Conservation (phyloP, 2,329 filamentous ascomycete genomes). For the Apiospora marii region DNA sequence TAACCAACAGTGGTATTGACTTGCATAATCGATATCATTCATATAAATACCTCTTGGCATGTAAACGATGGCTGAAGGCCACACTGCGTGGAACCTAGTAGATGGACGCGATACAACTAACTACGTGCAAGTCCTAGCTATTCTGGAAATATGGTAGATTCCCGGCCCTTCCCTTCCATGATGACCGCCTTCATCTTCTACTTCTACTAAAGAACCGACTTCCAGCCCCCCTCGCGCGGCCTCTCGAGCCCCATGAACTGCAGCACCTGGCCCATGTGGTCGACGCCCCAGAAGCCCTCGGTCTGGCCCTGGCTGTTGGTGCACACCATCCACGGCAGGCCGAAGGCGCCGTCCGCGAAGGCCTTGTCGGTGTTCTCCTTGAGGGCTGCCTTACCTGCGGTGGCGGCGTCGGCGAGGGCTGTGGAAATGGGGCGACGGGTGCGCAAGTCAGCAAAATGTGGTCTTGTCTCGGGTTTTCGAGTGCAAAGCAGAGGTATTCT, state of each 20-base stretch:
- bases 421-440: neutral
- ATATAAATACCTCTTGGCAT: neutral
- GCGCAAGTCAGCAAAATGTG: neutral
- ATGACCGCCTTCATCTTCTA: neutral
- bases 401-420: constrained; percentile 39
- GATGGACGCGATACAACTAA: neutral
- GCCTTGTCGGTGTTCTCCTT: constrained; percentile 45
- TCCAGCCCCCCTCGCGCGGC: constrained; percentile 41
- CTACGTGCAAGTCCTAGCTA: neutral
- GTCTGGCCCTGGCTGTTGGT: constrained; percentile 41
- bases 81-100: neutral
- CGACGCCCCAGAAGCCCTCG: constrained; percentile 50
- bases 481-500: too few species aligned
- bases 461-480: neutral
- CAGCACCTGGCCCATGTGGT: constrained; percentile 47
- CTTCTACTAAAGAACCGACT: constrained; percentile 40
- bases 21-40: too few species aligned
- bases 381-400: constrained; percentile 42
- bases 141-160: neutral
- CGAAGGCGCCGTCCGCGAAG: constrained; percentile 47
- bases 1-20: neutral
- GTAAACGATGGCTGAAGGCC: neutral
- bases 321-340: constrained; percentile 49
- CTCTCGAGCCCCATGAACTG: constrained; percentile 45
- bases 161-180: neutral